Evolutionary conservation across 352 stramenopile genomes (phyloP).

Genomic region (Globisporangium cederbergense): DNA sequence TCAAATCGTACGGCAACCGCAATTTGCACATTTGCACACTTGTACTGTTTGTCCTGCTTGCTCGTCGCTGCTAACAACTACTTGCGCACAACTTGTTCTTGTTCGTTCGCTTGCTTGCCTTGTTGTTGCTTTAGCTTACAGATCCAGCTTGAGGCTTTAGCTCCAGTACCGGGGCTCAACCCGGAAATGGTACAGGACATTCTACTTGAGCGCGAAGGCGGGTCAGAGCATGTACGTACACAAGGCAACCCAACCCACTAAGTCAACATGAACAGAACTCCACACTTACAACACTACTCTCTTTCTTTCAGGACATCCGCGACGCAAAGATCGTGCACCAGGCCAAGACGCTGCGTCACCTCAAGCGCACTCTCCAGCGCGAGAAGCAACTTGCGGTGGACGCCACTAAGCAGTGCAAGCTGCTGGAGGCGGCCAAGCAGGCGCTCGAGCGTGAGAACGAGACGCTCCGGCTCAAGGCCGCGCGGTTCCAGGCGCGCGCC

Average conservation of each 20-base stretch:
- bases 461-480: slow-evolving; percentile 53
- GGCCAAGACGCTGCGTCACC: slow-evolving; percentile 54
- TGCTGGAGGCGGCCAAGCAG: slow-evolving; percentile 26
- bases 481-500: slow-evolving; percentile 42
- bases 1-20: slow-evolving; percentile 39
- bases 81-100: not conserved
- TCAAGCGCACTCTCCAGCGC: slow-evolving; percentile 55
- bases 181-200: slow-evolving; percentile 50
- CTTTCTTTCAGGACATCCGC: slow-evolving; percentile 48
- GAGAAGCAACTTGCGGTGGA: slow-evolving; percentile 53
- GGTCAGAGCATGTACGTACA: slow-evolving; percentile 44
- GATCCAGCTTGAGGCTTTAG: slow-evolving; percentile 63
- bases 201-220: slow-evolving; percentile 52
- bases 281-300: not conserved
- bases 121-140: slow-evolving; percentile 37
- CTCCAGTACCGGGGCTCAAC: slow-evolving; percentile 60
- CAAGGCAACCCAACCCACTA: not conserved
- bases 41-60: not conserved
- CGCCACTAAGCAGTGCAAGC: slow-evolving; percentile 37
- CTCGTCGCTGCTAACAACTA: not conserved
- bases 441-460: slow-evolving; percentile 59
- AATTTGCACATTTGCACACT: not conserved
- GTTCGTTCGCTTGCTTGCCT: not conserved
- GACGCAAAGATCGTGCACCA: slow-evolving; percentile 80
- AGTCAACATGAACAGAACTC: not conserved